Evolutionary conservation across 2,329 filamentous ascomycete species (phyloP), one percentile per base, ranked within the genome.

Genomic region (Alternaria burnsii): DNA sequence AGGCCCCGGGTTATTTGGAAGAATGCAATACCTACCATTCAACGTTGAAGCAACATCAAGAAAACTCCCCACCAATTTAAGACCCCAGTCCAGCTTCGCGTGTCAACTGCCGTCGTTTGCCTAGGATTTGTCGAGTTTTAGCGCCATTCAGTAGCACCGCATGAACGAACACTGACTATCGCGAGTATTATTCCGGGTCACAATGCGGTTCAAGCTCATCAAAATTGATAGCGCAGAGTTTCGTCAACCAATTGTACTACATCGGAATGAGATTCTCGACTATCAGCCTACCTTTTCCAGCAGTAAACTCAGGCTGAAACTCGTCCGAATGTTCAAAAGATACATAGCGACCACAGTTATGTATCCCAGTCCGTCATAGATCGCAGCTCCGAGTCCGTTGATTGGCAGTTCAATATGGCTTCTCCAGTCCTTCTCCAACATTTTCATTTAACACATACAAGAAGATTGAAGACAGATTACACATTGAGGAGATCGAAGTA

Each of bases 391-490:
- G 38, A 52, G 30, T 7, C 34, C 50, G 41, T 34, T 57, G 58
- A 71, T 74, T 72, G 71, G 71, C 62, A 65, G 68, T 54, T 70
- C 41, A 57, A 64, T 57, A 61, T 50, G 26, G 26, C 47, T 65
- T 55, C 57, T 54, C 56, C 42, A 20, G 44, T 46, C 51, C 58
- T 58, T 63, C 53, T 52, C 59, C 61, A 62, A 47, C 34, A 51
- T 62, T 66, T 41, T 74, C 72, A 76, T 75, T 53, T 71, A 71
- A 55, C 36, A 58, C 65, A 73, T 67, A 72, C 65, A 61, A 69
- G 43, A 54, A 53, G 61, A 66, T 65, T 69, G 48, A 55, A 30
- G 14, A 58, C 43, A 70, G 43, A 69, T 72, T 70, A 56, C 53
- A 36, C 40, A 64, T 61, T 63, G 51, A 62, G 58, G 59, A 61